Conservation (phyloP, 1,284 basidiomycete species). For the Ganoderma sinense region DNA sequence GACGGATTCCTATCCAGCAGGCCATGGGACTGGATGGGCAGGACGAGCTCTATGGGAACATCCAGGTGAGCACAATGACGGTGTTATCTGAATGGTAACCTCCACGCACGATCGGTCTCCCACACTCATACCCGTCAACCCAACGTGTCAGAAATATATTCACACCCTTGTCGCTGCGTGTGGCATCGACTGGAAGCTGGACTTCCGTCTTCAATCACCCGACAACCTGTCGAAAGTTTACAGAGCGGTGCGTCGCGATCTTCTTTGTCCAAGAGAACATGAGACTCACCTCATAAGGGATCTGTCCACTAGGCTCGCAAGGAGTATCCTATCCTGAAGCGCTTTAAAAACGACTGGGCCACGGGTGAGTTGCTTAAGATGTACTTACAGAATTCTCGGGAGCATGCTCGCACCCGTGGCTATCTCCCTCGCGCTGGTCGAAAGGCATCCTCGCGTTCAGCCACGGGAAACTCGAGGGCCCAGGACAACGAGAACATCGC, state of each 20-base stretch:
- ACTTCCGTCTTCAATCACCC: conserved; percentile 15
- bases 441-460: not conserved
- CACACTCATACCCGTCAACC: not conserved
- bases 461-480: too few species aligned
- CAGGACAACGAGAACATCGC: not conserved
- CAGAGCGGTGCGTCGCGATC: conserved; percentile 5
- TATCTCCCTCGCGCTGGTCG: not conserved
- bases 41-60: not conserved
- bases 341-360: conserved; percentile 4
- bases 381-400: conserved; percentile 11
- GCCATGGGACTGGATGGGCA: not conserved
- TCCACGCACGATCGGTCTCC: not conserved
- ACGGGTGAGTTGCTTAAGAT: conserved; percentile 5
- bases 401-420: not conserved
- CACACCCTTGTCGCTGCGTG: conserved; percentile 6
- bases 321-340: conserved; percentile 9
- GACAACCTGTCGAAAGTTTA: conserved; percentile 7
- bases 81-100: too few species aligned
- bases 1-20: not conserved
- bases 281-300: not conserved
- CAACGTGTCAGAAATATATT: not conserved
- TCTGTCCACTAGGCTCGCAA: conserved; percentile 16
- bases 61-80: conserved; percentile 5
- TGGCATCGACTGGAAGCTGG: conserved; percentile 10
- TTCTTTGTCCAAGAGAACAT: not conserved